These are phyloP conservation scores for Lachancea cidri DNA, from an alignment of 805 yeast species.

Conservation along the genomic window DNA sequence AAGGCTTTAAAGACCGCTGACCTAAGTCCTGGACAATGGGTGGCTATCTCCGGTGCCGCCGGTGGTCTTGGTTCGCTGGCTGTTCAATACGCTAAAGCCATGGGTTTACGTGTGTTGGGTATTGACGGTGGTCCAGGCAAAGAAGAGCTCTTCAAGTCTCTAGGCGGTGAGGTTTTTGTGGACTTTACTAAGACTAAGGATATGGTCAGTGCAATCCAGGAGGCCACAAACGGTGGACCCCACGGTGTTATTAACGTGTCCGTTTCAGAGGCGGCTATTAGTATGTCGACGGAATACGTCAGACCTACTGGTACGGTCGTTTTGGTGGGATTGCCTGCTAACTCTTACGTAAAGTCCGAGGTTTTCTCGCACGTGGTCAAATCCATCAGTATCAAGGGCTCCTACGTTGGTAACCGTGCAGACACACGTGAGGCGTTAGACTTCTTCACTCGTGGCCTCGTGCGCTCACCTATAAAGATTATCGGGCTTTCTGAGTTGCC, in stretches of 20 bases:
- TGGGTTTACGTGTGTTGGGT: constrained; percentile 67
- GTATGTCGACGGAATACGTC: constrained; percentile 46
- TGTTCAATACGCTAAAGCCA: constrained; percentile 68
- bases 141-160: constrained; percentile 43
- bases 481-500: constrained; percentile 54
- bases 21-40: constrained; percentile 63
- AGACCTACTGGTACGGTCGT: constrained; percentile 67
- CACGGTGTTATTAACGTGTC: constrained; percentile 67
- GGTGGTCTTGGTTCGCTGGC: constrained; percentile 79
- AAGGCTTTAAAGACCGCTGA: constrained; percentile 60
- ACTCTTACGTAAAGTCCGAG: constrained; percentile 59
- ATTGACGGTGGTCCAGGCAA: constrained; percentile 74
- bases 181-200: constrained; percentile 52
- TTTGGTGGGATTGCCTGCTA: constrained; percentile 71
- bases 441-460: constrained; percentile 62
- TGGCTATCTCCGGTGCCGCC: constrained; percentile 72
- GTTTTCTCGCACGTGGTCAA: constrained; percentile 70
- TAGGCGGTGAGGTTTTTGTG: constrained; percentile 61
- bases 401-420: constrained; percentile 84
- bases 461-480: constrained; percentile 55
- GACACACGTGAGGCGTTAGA: constrained; percentile 74
- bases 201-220: constrained; percentile 40
- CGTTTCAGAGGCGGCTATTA: constrained; percentile 49
- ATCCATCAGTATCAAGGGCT: constrained; percentile 66
- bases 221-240: constrained; percentile 57